Base-by-base conservation (phyloP, 805 yeast species). In the Metschnikowia baotianmanensis region DNA sequence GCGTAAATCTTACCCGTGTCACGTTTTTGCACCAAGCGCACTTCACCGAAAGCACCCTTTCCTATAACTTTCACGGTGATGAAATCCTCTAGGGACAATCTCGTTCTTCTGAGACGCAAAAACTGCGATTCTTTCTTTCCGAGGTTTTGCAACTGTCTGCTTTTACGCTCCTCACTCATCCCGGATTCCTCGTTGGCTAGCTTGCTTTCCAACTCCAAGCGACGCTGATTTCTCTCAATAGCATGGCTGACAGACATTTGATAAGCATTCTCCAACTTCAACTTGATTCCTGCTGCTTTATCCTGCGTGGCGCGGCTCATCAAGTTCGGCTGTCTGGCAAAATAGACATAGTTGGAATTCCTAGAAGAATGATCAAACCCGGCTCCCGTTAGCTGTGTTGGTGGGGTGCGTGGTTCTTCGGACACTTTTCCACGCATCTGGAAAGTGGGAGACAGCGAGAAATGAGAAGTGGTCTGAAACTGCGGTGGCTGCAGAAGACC, bases 21-120 rank as follows among this genome's bases (percentile, higher is more conserved):
- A 38, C 71, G 74, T 70, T 90, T 91, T 58, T 93, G 97, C 11
- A 93, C 98, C 39, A 93, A 71, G 47, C 97, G 77, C 25, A 93
- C 99, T 58, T 89, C 97, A 47, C 99, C 99, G 68, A 93, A 93
- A 0, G 99, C 96, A 48, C 99, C 99, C 61, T 93, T 93, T 36
- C 99, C 99, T 23, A 74, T 78, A 25, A 85, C 96, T 63, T 88
- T 88, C 40, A 89, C 95, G 1, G 96, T 89, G 44, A 72, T 77
- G 65, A 89, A 86, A 65, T 89, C 97, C 29, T 84, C 93, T 31
- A 88, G 69, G 1, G 88, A 76, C 39, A 89, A 70, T 56, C 89
- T 77, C 1, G 96, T 89, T 61, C 97, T 77, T 51, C 96, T 71
- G 40, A 89, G 72, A 47, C 97, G 76, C 57, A 90, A 68, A 53